Evolutionary conservation across 495 filamentous ascomycete species (phyloP).

Genomic region (Xylaria acuta): DNA sequence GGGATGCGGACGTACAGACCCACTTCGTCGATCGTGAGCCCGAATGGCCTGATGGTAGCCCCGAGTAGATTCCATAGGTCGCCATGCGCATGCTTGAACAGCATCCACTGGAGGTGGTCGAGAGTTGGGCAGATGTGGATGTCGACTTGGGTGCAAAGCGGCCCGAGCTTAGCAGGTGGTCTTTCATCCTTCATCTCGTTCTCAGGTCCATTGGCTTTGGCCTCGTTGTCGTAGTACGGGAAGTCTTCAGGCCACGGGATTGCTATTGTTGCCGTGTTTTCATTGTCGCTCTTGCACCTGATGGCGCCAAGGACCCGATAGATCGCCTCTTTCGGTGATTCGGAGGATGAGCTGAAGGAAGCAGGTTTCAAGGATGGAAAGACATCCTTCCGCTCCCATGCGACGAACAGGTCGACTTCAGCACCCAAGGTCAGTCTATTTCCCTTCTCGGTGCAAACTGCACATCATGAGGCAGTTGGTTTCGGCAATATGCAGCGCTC

Average conservation of each 20-base stretch:
- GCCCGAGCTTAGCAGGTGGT: background rate
- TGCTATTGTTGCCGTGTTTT: slow-evolving; percentile 48
- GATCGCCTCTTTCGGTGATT: slow-evolving; percentile 16
- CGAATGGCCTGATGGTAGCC: slow-evolving; percentile 62
- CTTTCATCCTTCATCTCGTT: background rate
- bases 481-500: too few relatives aligned
- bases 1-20: slow-evolving; percentile 66
- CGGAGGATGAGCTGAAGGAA: background rate
- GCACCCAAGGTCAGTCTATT: background rate
- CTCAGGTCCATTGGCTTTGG: background rate
- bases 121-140: slow-evolving; percentile 56
- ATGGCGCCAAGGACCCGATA: slow-evolving; percentile 39
- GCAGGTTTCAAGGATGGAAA: slow-evolving; percentile 24
- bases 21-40: slow-evolving; percentile 65
- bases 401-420: slow-evolving; percentile 62
- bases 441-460: background rate
- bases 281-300: slow-evolving; percentile 37
- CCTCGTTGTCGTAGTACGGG: background rate
- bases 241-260: slow-evolving; percentile 54
- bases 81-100: slow-evolving; percentile 67
- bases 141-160: slow-evolving; percentile 67
- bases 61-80: slow-evolving; percentile 73
- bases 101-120: slow-evolving; percentile 60
- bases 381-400: slow-evolving; percentile 39
- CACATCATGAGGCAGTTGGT: background rate